These are phyloP conservation scores for Acanthamoeba lenticulata DNA, from an alignment of 208 protist species.

Conservation along the genomic window DNA sequence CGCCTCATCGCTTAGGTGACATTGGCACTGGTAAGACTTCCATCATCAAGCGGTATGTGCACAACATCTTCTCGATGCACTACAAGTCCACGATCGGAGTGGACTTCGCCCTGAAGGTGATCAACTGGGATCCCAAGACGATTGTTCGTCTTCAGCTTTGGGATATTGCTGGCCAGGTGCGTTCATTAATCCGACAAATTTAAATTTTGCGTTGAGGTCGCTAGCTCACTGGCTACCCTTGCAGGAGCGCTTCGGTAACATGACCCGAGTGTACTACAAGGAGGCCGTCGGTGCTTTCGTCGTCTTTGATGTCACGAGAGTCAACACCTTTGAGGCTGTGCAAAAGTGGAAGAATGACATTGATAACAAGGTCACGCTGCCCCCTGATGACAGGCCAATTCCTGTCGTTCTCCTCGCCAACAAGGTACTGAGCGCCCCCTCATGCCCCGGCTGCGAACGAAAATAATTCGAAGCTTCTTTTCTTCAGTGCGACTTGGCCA, in stretches of 20 bases:
- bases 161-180: constrained; percentile 18
- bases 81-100: constrained; percentile 81
- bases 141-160: constrained; percentile 85
- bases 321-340: constrained; percentile 85
- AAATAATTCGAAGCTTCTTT: background rate
- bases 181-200: background rate
- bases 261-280: constrained; percentile 65
- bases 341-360: constrained; percentile 87
- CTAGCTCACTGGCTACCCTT: background rate
- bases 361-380: constrained; percentile 68
- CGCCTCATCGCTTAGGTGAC: constrained; percentile 71
- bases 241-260: constrained; percentile 83
- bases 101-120: constrained; percentile 86
- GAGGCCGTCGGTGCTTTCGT: constrained; percentile 88
- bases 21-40: constrained; percentile 82
- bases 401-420: constrained; percentile 85
- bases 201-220: background rate
- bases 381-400: constrained; percentile 59
- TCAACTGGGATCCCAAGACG: constrained; percentile 82
- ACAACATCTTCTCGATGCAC: constrained; percentile 27
- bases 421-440: constrained; percentile 40
- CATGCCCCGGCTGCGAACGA: background rate
- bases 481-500: constrained; percentile 64
- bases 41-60: constrained; percentile 62
- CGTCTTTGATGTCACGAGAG: constrained; percentile 86